phyloP scores from a whole-genome alignment of 805 yeast genomes.

The Candida vartiovaarae region DNA sequence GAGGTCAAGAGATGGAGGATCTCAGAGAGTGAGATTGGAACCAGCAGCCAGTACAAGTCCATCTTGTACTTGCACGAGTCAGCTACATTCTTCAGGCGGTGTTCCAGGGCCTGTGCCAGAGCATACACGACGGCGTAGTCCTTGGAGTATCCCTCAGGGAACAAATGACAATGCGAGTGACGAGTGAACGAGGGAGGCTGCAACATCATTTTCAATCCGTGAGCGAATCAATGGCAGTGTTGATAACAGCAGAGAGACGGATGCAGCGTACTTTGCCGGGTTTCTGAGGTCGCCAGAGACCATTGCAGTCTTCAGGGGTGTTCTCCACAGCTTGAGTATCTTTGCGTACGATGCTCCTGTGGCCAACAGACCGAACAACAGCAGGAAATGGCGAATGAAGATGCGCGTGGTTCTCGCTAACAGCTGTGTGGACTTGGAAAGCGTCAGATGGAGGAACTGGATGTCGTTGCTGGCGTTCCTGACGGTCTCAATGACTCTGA shows the following conservation, averaged over 20 bases:
- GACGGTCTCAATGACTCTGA: conserved; percentile 4
- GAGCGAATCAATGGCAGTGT: conserved; percentile 5
- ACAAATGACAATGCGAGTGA: conserved; percentile 2
- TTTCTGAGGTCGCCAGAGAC: neutral
- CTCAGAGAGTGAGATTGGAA: conserved; percentile 14
- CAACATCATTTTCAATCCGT: neutral
- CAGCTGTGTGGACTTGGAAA: neutral
- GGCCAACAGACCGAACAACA: conserved; percentile 6
- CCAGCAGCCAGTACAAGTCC: conserved; percentile 9
- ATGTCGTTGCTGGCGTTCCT: conserved; percentile 6
- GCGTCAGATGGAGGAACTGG: neutral
- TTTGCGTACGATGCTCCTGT: conserved; percentile 3
- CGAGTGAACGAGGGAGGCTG: conserved; percentile 1
- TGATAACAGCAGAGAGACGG: conserved; percentile 1
- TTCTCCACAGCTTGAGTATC: conserved; percentile 1
- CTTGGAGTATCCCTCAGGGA: conserved; percentile 12
- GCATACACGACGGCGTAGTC: conserved; percentile 12
- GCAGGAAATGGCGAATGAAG: conserved; percentile 7
- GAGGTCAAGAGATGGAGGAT: conserved; percentile 9
- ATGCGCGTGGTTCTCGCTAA: conserved; percentile 3
- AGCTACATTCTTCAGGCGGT: conserved; percentile 1
- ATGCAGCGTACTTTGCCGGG: conserved; percentile 2
- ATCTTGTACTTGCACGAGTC: neutral
- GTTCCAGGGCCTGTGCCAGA: conserved; percentile 9
- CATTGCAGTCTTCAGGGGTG: neutral